These are phyloP conservation scores for Annulohypoxylon stygium DNA, from an alignment of 495 filamentous ascomycete genomes.

Conservation along the genomic window DNA sequence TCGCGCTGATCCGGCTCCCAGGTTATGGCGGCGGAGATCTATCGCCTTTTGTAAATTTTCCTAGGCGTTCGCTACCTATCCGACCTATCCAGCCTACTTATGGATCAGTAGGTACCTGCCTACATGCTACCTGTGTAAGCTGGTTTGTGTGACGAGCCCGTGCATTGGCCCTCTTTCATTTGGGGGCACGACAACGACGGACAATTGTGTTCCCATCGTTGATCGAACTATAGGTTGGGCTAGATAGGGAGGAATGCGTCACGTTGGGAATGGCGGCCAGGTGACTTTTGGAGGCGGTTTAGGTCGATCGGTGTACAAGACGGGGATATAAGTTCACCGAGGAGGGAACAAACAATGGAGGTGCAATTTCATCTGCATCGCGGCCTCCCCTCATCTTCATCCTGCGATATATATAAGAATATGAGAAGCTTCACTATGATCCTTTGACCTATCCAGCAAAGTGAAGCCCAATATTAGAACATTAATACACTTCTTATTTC, in stretches of 20 bases:
- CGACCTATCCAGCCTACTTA: too few relatives aligned
- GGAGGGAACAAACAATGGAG: background rate
- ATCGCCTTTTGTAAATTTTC: constrained; percentile 28
- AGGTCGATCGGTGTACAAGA: background rate
- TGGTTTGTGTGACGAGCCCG: constrained; percentile 34
- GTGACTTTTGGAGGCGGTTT: constrained; percentile 10
- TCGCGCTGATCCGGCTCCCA: constrained; percentile 23
- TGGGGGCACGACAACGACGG: background rate
- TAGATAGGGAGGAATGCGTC: constrained; percentile 8
- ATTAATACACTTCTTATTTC: background rate
- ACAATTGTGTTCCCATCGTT: constrained; percentile 1
- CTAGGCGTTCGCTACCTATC: background rate
- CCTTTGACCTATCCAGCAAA: background rate
- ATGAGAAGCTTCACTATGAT: background rate
- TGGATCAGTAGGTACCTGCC: too few relatives aligned
- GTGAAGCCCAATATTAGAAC: background rate
- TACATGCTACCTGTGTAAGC: background rate
- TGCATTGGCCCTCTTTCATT: constrained; percentile 8
- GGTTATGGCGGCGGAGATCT: constrained; percentile 28
- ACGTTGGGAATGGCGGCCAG: constrained; percentile 12
- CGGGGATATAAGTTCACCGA: constrained; percentile 6
- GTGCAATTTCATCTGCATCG: background rate
- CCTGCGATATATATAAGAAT: background rate
- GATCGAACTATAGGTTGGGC: background rate
- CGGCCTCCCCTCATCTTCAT: background rate